Conservation (phyloP, 352 stramenopile species). For the Peronospora farinosa region DNA sequence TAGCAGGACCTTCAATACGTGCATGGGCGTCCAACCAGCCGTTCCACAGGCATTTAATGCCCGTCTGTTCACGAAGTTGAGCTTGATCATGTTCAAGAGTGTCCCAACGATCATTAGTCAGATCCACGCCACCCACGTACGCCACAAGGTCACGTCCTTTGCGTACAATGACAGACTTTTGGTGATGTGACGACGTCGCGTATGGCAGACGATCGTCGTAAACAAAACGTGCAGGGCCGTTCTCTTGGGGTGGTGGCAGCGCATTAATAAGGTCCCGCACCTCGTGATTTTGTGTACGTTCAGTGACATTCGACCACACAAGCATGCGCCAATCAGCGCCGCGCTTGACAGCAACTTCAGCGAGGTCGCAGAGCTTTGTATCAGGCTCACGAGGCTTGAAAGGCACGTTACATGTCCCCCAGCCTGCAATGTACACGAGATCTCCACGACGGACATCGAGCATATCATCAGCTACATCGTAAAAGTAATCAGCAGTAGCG, state of each 20-base stretch:
- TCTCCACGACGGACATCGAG: constrained; percentile 21
- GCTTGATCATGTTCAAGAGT: constrained; percentile 49
- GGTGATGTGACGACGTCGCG: constrained; percentile 53
- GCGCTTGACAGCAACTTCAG: constrained; percentile 32
- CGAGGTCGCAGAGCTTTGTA: constrained; percentile 35
- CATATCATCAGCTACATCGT: constrained; percentile 43
- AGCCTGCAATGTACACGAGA: constrained; percentile 50
- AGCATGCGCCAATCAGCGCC: constrained; percentile 35
- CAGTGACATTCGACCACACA: constrained; percentile 58
- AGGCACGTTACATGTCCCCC: constrained; percentile 54
- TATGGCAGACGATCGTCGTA: constrained; percentile 63
- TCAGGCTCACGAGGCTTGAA: constrained; percentile 40
- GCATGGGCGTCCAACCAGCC: constrained; percentile 59
- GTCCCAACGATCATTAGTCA: constrained; percentile 57
- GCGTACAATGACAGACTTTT: constrained; percentile 59
- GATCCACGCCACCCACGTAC: constrained; percentile 51
- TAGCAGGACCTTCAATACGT: constrained; percentile 39
- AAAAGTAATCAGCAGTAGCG: constrained; percentile 44
- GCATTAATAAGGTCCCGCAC: constrained; percentile 53
- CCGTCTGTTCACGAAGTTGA: constrained; percentile 30
- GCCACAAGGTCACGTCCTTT: constrained; percentile 33
- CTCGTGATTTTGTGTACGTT: constrained; percentile 46
- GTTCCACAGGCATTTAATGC: constrained; percentile 36
- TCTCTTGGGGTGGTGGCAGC: constrained; percentile 23
- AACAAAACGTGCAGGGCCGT: constrained; percentile 36